Percentiles rank a stretch among this genome's conserved stretches.
Evolutionary conservation across 352 stramenopile genomes (phyloP).

Genomic region (Pythium aphanidermatum): DNA sequence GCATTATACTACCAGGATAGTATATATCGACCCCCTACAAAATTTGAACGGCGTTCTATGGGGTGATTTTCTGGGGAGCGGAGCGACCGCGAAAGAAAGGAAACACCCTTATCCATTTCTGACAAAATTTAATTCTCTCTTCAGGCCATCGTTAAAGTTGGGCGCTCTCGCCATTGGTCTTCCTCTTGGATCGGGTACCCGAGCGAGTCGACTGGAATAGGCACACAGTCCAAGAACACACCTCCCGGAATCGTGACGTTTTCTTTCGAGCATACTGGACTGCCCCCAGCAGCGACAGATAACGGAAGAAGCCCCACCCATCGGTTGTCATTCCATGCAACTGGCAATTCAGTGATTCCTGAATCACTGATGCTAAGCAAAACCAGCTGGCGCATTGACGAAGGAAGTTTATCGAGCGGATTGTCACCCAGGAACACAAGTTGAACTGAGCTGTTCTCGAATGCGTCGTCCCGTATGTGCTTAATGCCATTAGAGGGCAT

Average conservation of each 20-base stretch:
- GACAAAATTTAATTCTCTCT: background rate
- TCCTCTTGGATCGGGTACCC: background rate
- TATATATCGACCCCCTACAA: slow-evolving; percentile 6
- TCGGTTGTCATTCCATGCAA: background rate
- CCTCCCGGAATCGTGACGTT: background rate
- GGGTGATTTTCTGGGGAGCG: too few relatives aligned
- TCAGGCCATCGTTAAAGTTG: background rate
- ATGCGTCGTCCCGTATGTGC: background rate
- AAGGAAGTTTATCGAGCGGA: background rate
- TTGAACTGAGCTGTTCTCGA: background rate
- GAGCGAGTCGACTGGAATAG: background rate
- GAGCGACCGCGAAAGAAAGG: background rate
- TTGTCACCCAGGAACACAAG: background rate
- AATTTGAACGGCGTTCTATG: too few relatives aligned
- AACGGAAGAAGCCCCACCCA: background rate
- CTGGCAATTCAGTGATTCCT: background rate
- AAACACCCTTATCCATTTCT: background rate
- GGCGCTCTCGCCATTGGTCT: slow-evolving; percentile 6
- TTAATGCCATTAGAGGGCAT: background rate
- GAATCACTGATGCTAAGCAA: background rate
- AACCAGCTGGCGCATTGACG: background rate
- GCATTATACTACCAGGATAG: background rate
- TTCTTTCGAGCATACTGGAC: background rate
- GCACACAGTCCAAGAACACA: background rate
- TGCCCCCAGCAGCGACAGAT: background rate